Percentiles rank a stretch among this genome's conserved stretches.
These are phyloP conservation scores for Polymyxa betae DNA, from an alignment of 208 protist species.

Conservation along the genomic window DNA sequence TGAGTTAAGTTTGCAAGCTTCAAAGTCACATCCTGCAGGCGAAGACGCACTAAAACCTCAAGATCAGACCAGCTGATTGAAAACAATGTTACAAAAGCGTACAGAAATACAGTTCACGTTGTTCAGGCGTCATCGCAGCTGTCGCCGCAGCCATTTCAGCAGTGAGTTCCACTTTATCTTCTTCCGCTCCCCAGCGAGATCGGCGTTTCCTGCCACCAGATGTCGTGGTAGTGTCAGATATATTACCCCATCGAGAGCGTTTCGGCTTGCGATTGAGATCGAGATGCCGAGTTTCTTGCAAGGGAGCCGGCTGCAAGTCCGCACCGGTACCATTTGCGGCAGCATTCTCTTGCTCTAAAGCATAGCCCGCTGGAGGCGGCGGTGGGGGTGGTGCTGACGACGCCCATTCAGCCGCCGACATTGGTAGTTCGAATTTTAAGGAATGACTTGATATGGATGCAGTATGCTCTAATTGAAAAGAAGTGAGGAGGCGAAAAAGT, in stretches of 20 bases:
- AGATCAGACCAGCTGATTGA: neutral
- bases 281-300: no score
- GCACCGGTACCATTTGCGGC: no score
- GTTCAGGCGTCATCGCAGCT: neutral
- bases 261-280: constrained; percentile 36
- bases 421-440: no score
- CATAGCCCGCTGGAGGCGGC: no score
- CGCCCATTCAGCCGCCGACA: no score
- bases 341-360: no score
- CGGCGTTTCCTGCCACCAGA: neutral
- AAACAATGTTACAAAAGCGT: neutral
- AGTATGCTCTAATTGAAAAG: no score
- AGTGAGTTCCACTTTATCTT: constrained; percentile 8
- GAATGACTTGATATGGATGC: no score
- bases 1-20: neutral
- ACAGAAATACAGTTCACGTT: constrained; percentile 39
- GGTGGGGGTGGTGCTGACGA: no score
- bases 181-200: constrained; percentile 3
- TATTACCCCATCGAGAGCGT: constrained; percentile 6
- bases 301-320: no score
- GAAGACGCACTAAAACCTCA: constrained; percentile 15
- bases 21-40: neutral
- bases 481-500: no score
- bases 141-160: constrained; percentile 44
- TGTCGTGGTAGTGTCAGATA: no score